Percentiles rank a stretch among this genome's conserved stretches.
Evolutionary conservation across 495 filamentous ascomycete genomes (phyloP).

Genomic region (Emericellopsis terricola): DNA sequence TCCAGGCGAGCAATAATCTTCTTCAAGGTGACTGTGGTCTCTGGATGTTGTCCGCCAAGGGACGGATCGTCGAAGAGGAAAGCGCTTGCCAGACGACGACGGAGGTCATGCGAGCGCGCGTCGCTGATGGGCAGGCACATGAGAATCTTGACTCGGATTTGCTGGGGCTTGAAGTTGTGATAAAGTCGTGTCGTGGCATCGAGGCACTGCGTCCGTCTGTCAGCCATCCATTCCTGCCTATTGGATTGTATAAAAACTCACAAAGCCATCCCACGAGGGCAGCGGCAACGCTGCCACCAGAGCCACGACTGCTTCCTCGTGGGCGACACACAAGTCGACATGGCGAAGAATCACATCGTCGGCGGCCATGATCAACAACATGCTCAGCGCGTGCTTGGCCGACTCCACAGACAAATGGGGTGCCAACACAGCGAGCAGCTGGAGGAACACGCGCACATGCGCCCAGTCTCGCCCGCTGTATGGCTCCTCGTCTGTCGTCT

Average conservation of each 20-base stretch:
- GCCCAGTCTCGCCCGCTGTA: slow-evolving; percentile 17
- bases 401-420: slow-evolving; percentile 8
- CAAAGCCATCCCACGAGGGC: slow-evolving; percentile 10
- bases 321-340: slow-evolving; percentile 13
- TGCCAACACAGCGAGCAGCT: slow-evolving; percentile 13
- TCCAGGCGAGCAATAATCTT: slow-evolving; percentile 33
- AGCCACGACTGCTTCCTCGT: slow-evolving; percentile 9
- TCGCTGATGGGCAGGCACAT: slow-evolving; percentile 36
- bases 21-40: slow-evolving; percentile 29
- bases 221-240: too few species aligned
- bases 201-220: too few species aligned
- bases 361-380: slow-evolving; percentile 42
- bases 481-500: slow-evolving; percentile 7
- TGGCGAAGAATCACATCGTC: slow-evolving; percentile 30
- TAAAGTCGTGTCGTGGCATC: too few species aligned
- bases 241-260: too few species aligned
- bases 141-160: slow-evolving; percentile 13
- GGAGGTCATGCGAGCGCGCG: slow-evolving; percentile 38
- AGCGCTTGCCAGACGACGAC: slow-evolving; percentile 53
- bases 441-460: slow-evolving; percentile 14
- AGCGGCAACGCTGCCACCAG: slow-evolving; percentile 7
- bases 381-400: slow-evolving; percentile 12
- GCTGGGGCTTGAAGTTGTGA: slow-evolving; percentile 4
- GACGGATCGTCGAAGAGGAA: slow-evolving; percentile 41
- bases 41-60: slow-evolving; percentile 23